These are phyloP conservation scores for Diaporthe helianthi DNA, from an alignment of 2,329 filamentous ascomycete genomes.

Conservation along the genomic window DNA sequence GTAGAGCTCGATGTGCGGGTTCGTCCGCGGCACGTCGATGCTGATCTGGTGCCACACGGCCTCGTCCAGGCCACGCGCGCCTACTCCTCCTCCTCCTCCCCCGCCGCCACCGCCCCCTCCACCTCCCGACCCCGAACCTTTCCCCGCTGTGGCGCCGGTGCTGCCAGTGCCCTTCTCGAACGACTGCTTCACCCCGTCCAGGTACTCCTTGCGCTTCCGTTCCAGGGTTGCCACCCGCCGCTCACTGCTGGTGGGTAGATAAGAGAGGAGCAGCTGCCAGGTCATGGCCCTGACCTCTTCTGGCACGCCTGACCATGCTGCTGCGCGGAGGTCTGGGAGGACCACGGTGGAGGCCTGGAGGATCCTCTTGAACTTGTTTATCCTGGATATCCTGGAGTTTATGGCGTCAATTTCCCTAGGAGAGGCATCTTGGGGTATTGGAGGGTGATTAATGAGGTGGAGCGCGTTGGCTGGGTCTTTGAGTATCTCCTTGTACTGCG, in stretches of 20 bases:
- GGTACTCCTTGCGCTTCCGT: constrained; percentile 93
- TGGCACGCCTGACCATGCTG: constrained; percentile 94
- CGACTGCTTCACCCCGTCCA: constrained; percentile 83
- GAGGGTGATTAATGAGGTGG: constrained; percentile 89
- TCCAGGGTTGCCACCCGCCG: constrained; percentile 88
- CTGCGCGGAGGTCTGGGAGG: constrained; percentile 79
- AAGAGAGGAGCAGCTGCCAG: constrained; percentile 96
- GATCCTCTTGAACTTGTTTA: constrained; percentile 98
- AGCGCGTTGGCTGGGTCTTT: constrained; percentile 89
- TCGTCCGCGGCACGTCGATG: constrained; percentile 95
- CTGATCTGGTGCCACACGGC: constrained; percentile 99
- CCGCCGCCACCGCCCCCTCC: neutral
- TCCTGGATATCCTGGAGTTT: constrained; percentile 86
- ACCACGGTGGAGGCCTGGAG: constrained; percentile 91
- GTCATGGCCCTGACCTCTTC: constrained; percentile 97
- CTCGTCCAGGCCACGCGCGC: constrained; percentile 78
- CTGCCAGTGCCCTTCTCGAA: constrained; percentile 69
- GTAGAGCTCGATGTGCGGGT: constrained; percentile 94
- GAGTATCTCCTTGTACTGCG: constrained; percentile 97
- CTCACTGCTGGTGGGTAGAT: constrained; percentile 96
- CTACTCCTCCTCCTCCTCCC: constrained; percentile 29
- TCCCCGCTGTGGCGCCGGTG: constrained; percentile 36
- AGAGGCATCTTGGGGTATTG: constrained; percentile 74
- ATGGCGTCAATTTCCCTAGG: constrained; percentile 87
- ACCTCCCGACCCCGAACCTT: constrained; percentile 20